phyloP scores from a whole-genome alignment of 306 rosid species.

The Inga laurina region DNA sequence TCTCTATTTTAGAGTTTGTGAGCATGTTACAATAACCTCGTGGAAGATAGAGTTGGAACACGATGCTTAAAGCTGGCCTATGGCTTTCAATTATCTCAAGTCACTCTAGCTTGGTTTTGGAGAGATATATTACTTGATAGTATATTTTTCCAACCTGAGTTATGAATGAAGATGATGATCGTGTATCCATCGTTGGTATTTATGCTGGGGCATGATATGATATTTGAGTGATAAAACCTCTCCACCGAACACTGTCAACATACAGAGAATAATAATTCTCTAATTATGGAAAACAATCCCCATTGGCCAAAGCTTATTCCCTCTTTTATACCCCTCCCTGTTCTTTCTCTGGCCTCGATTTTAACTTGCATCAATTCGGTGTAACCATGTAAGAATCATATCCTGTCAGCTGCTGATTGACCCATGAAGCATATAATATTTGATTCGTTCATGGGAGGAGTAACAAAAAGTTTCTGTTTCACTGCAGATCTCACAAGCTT shows the following conservation, averaged over 20 bases:
- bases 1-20: not conserved
- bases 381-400: not conserved
- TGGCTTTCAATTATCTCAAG: not conserved
- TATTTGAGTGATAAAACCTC: not conserved
- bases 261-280: not conserved
- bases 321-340: not conserved
- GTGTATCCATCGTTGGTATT: constrained; percentile 6
- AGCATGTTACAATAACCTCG: not conserved
- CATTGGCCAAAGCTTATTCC: not conserved
- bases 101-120: not conserved
- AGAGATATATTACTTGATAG: not conserved
- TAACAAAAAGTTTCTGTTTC: constrained; percentile 33
- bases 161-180: constrained; percentile 18
- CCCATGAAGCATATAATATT: not conserved
- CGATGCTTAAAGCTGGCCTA: not conserved
- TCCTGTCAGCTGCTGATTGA: not conserved
- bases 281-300: not conserved
- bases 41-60: not conserved
- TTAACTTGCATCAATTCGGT: constrained; percentile 8
- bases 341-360: constrained; percentile 9
- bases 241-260: not conserved
- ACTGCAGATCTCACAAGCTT: constrained; percentile 81
- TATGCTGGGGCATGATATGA: not conserved
- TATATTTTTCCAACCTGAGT: not conserved
- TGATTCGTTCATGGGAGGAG: not conserved